phyloP scores from a whole-genome alignment of 139 green algal genomes.

The Chlorokybus atmophyticus region DNA sequence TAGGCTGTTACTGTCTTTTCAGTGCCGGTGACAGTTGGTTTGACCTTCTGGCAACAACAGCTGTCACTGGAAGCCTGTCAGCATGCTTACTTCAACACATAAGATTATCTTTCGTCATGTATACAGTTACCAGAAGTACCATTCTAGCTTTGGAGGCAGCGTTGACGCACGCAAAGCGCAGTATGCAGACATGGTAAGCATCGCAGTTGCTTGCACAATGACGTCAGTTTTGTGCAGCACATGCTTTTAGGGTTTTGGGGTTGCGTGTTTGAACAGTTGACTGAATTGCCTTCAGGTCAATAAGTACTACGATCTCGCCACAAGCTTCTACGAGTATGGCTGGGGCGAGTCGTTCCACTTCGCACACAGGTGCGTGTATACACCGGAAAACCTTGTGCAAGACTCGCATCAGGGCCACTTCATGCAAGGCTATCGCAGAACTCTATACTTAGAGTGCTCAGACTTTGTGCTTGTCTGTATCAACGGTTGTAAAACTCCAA shows the following conservation, averaged over 20 bases:
- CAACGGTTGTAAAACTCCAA: too few species aligned
- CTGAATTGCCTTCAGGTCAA: constrained; percentile 30
- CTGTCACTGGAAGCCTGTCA: not conserved
- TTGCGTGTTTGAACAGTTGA: not conserved
- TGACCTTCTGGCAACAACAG: not conserved
- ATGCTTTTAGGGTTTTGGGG: not conserved
- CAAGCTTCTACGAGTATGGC: constrained; percentile 52
- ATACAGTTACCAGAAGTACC: constrained; percentile 32
- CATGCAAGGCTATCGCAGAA: too few species aligned
- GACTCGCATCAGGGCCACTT: too few species aligned
- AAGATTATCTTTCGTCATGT: not conserved
- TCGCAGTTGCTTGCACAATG: not conserved
- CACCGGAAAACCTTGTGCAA: too few species aligned
- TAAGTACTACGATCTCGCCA: constrained; percentile 53
- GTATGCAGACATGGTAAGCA: constrained; percentile 39
- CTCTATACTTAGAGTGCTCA: too few species aligned
- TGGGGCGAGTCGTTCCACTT: constrained; percentile 67
- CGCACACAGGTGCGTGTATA: constrained; percentile 32
- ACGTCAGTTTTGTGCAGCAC: not conserved
- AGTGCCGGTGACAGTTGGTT: not conserved
- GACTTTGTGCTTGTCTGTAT: too few species aligned
- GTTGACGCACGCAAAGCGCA: constrained; percentile 14
- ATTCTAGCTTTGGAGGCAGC: constrained; percentile 18
- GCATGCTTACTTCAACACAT: not conserved
- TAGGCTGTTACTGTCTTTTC: not conserved